These are phyloP conservation scores for Sporothrix inflata DNA, from an alignment of 2,329 filamentous ascomycete genomes.

Conservation along the genomic window DNA sequence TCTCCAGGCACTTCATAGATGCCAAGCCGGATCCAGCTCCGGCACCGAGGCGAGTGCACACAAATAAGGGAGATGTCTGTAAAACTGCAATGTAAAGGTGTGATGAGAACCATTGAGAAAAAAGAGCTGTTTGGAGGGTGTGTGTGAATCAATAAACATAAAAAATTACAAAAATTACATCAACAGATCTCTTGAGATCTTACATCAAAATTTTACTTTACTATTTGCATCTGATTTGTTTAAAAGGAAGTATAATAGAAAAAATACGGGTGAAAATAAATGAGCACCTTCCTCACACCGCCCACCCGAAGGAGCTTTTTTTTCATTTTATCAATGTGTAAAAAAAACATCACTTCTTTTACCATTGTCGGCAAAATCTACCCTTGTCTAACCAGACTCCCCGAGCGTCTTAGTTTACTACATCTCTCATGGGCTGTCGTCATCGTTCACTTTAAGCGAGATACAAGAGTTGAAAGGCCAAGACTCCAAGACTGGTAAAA, in stretches of 20 bases:
- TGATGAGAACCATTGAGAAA: neutral
- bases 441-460: constrained; percentile 6
- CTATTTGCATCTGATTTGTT: neutral
- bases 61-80: neutral
- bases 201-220: neutral
- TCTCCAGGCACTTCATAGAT: neutral
- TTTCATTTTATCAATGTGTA: no score
- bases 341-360: no score
- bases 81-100: neutral
- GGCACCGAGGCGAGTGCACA: constrained; percentile 5
- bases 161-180: neutral
- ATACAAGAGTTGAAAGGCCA: neutral
- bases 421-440: neutral
- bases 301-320: neutral
- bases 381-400: neutral
- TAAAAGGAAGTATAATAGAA: neutral
- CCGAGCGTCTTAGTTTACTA: neutral
- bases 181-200: neutral
- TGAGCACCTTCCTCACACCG: neutral
- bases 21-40: constrained; percentile 18
- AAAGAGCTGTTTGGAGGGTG: neutral
- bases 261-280: neutral
- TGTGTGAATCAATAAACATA: neutral
- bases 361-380: neutral
- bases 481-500: constrained; percentile 6